Conservation (phyloP, 306 rosid species). For the Trichosanthes cucumerina region DNA sequence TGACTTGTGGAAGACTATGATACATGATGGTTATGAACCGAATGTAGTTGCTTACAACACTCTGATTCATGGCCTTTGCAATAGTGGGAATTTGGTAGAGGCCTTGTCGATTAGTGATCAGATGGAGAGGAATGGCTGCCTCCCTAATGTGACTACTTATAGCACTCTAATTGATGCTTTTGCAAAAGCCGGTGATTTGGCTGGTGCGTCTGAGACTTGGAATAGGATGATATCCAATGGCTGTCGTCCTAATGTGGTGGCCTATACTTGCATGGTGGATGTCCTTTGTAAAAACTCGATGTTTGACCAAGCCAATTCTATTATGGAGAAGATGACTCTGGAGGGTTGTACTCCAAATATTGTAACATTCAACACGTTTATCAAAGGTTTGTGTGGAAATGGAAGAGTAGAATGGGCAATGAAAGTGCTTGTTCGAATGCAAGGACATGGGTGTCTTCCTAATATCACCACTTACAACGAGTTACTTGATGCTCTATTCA, state of each 20-base stretch:
- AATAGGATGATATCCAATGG: conserved; percentile 60
- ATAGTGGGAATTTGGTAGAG: conserved; percentile 34
- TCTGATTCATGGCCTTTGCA: conserved; percentile 61
- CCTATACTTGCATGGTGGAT: conserved; percentile 71
- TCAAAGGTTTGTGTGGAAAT: conserved; percentile 56
- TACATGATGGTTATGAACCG: conserved; percentile 40
- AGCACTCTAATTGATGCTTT: conserved; percentile 58
- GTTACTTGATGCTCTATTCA: conserved; percentile 63
- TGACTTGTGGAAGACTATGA: conserved; percentile 54
- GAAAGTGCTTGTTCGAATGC: conserved; percentile 49
- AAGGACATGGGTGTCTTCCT: conserved; percentile 46
- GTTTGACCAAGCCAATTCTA: conserved; percentile 51
- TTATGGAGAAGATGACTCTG: conserved; percentile 46
- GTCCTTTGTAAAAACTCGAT: conserved; percentile 51
- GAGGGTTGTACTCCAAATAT: conserved; percentile 72
- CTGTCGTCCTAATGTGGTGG: conserved; percentile 72
- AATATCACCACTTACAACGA: conserved; percentile 66
- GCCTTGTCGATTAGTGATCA: conserved; percentile 34
- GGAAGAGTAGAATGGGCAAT: conserved; percentile 61
- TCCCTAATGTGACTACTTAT: conserved; percentile 58
- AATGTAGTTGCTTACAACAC: conserved; percentile 51
- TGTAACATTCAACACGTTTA: conserved; percentile 56
- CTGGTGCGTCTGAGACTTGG: conserved; percentile 62
- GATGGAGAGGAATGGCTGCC: conserved; percentile 44
- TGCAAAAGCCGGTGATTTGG: conserved; percentile 54